These are phyloP conservation scores for Juglanconis sp. DNA, from an alignment of 2,329 filamentous ascomycete genomes.

Conservation along the genomic window DNA sequence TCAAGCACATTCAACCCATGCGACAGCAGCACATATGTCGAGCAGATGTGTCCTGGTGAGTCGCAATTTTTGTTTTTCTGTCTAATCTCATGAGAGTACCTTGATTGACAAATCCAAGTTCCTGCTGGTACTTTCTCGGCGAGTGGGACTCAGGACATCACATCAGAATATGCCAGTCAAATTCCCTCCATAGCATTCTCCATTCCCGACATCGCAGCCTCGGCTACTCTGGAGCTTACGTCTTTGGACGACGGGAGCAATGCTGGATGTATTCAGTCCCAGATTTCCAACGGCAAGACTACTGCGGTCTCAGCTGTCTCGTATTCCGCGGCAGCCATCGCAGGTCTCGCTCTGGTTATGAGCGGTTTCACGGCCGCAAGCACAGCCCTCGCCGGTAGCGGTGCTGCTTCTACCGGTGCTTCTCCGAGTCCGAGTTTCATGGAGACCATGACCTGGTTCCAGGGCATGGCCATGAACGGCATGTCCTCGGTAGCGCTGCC, in stretches of 20 bases:
- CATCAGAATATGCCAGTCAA: constrained; percentile 64
- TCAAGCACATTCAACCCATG: constrained; percentile 82
- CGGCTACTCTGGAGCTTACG: constrained; percentile 74
- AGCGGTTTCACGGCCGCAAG: constrained; percentile 69
- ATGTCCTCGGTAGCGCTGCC: constrained; percentile 94
- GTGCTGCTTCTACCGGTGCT: constrained; percentile 51
- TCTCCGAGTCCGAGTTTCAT: constrained; percentile 77
- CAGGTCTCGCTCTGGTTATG: constrained; percentile 75
- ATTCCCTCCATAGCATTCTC: constrained; percentile 89
- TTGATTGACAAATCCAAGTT: constrained; percentile 45
- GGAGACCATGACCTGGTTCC: constrained; percentile 86
- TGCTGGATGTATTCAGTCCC: constrained; percentile 79
- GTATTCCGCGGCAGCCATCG: constrained; percentile 79
- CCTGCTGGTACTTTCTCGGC: constrained; percentile 73
- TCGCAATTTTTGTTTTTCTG: constrained; percentile 25
- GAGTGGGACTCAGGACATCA: constrained; percentile 67
- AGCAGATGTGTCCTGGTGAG: constrained; percentile 75
- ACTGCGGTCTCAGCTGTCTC: constrained; percentile 71
- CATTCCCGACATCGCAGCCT: constrained; percentile 84
- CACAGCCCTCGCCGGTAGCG: constrained; percentile 53
- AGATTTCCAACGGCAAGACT: constrained; percentile 84
- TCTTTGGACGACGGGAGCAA: constrained; percentile 52
- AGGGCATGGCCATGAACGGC: constrained; percentile 90
- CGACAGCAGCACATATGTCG: constrained; percentile 60
- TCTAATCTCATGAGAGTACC: not conserved